Conservation (phyloP, 2,329 filamentous ascomycete species). For the Orbilia ellipsospora region DNA sequence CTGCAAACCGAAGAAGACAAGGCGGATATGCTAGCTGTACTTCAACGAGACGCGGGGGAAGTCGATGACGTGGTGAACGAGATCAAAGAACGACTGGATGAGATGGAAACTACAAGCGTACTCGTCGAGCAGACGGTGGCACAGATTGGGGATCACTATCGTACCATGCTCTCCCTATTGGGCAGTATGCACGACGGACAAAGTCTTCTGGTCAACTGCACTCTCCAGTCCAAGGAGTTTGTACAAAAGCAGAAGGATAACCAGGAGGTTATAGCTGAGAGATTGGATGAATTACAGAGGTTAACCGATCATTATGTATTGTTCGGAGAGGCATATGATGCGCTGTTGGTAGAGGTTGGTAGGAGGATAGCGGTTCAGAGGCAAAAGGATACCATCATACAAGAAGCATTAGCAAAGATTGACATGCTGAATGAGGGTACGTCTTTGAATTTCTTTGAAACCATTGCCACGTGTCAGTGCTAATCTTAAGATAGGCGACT, state of each 20-base stretch:
- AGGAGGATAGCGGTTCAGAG: slow-evolving; percentile 78
- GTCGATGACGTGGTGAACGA: slow-evolving; percentile 75
- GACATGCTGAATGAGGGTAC: slow-evolving; percentile 74
- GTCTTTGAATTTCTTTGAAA: slow-evolving; percentile 2
- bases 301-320: slow-evolving; percentile 86
- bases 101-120: slow-evolving; percentile 79
- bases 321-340: slow-evolving; percentile 85
- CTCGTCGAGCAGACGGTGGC: slow-evolving; percentile 73
- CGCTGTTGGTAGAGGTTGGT: slow-evolving; percentile 83
- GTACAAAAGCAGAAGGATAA: slow-evolving; percentile 76
- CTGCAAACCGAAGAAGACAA: slow-evolving; percentile 63
- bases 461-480: neutral
- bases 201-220: slow-evolving; percentile 61
- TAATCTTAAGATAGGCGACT: slow-evolving; percentile 67
- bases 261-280: slow-evolving; percentile 73
- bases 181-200: slow-evolving; percentile 58
- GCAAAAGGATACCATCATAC: slow-evolving; percentile 77
- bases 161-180: slow-evolving; percentile 52
- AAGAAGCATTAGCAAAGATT: slow-evolving; percentile 80
- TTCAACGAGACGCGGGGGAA: slow-evolving; percentile 76
- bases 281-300: slow-evolving; percentile 79
- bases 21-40: slow-evolving; percentile 82
- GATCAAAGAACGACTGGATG: slow-evolving; percentile 78
- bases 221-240: slow-evolving; percentile 66
- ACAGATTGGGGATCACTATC: slow-evolving; percentile 56